Evolutionary conservation across 2,329 filamentous ascomycete genomes (phyloP).

Genomic region (Hypoxylon sp.): DNA sequence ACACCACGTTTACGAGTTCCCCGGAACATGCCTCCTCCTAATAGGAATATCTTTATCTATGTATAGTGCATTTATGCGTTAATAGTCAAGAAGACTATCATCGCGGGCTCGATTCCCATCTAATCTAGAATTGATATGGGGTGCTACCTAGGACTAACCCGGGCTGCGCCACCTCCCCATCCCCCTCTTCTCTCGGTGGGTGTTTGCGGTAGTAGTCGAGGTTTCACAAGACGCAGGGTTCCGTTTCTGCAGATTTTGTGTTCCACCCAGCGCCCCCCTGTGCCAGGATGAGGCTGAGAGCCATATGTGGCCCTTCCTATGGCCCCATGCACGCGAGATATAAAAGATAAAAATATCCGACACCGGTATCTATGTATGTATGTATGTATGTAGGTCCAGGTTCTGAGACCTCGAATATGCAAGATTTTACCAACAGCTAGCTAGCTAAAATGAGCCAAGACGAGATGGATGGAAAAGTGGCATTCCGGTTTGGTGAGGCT

Average conservation of each 20-base stretch:
- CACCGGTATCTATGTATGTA: background rate
- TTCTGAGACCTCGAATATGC: background rate
- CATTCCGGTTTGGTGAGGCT: constrained; percentile 6
- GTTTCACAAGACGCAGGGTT: constrained; percentile 14
- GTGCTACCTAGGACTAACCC: background rate
- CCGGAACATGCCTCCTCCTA: too few relatives aligned
- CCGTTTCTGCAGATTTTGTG: background rate
- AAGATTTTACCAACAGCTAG: background rate
- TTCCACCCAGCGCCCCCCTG: too few relatives aligned
- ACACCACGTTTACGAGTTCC: background rate
- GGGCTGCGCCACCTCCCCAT: constrained; percentile 21
- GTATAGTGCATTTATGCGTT: too few relatives aligned
- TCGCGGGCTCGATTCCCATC: too few relatives aligned
- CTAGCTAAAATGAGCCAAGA: background rate
- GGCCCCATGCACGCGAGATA: background rate
- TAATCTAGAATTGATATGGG: too few relatives aligned
- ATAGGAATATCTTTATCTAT: too few relatives aligned
- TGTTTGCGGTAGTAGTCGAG: background rate
- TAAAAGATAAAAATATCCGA: constrained; percentile 7
- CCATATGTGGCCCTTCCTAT: background rate
- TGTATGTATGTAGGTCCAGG: background rate
- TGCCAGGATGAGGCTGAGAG: constrained; percentile 4
- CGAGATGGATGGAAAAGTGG: background rate
- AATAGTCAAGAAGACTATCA: too few relatives aligned
- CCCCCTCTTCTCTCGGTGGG: constrained; percentile 1